A percentile compares a stretch with the other conserved stretches of the same genome.
phyloP scores from a whole-genome alignment of 495 filamentous ascomycete species.

The Penicillium cosmopolitanum region DNA sequence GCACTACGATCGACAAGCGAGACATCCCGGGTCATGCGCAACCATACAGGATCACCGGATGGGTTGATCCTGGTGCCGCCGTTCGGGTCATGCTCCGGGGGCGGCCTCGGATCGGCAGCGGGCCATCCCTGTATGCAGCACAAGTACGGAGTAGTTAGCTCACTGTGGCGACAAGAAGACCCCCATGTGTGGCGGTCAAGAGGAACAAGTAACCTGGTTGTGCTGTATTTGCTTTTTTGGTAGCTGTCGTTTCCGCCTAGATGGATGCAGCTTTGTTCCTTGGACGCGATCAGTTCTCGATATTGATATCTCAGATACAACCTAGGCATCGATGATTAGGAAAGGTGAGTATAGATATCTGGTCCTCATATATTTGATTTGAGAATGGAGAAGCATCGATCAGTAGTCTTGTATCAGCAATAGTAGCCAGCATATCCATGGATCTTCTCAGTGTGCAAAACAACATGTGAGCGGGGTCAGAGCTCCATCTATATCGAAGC shows the following conservation, averaged over 20 bases:
- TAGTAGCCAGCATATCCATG: too few relatives aligned
- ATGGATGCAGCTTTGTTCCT: not conserved
- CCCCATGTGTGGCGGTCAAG: not conserved
- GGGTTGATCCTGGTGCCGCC: constrained; percentile 16
- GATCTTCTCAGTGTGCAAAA: too few relatives aligned
- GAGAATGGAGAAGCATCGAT: too few relatives aligned
- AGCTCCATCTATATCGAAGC: too few relatives aligned
- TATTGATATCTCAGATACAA: not conserved
- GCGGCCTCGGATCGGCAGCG: constrained; percentile 9
- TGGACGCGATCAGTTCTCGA: not conserved
- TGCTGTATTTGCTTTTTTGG: not conserved
- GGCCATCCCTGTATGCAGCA: not conserved
- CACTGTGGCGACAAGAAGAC: not conserved
- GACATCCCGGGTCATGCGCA: constrained; percentile 29
- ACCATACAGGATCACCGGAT: constrained; percentile 22
- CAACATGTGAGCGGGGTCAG: too few relatives aligned
- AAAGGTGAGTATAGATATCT: not conserved
- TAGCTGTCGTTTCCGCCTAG: too few relatives aligned
- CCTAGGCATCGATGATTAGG: too few relatives aligned
- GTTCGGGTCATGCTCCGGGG: constrained; percentile 24
- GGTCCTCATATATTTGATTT: too few relatives aligned
- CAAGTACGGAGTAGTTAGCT: constrained; percentile 4
- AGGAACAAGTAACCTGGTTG: not conserved
- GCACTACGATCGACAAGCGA: not conserved
- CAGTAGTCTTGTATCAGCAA: too few relatives aligned